Evolutionary conservation across 306 rosid species (phyloP).

Genomic region (Dalbergia oliveri): DNA sequence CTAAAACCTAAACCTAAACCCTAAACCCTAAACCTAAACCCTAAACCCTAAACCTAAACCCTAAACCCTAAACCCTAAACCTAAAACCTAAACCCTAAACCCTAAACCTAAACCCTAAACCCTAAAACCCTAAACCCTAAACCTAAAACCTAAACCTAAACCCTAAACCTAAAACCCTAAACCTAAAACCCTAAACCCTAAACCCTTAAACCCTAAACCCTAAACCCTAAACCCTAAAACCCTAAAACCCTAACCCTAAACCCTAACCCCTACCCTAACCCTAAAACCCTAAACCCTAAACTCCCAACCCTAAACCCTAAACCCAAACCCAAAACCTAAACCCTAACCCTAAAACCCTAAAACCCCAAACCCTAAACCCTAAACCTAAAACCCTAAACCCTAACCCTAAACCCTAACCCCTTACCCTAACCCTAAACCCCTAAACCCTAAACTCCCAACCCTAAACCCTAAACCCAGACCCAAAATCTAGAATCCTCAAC

Average conservation of each 20-base stretch:
- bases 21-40: constrained; percentile 21
- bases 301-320: not conserved
- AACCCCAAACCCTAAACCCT: too few species aligned
- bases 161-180: too few species aligned
- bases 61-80: constrained; percentile 28
- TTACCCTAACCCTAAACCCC: too few species aligned
- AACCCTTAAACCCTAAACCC: not conserved
- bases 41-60: constrained; percentile 28
- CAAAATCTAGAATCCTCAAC: too few species aligned
- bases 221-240: not conserved
- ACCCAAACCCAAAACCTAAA: too few species aligned
- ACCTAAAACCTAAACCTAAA: not conserved
- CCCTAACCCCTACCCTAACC: constrained; percentile 29
- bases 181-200: not conserved
- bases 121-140: constrained; percentile 19
- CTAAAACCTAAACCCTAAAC: constrained; percentile 15
- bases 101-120: constrained; percentile 2
- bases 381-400: too few species aligned
- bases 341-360: too few species aligned
- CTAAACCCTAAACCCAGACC: too few species aligned
- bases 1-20: constrained; percentile 21
- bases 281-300: constrained; percentile 14
- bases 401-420: too few species aligned
- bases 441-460: too few species aligned
- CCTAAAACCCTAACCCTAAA: constrained; percentile 26